Evolutionary conservation across 768 basidiomycete species (phyloP), one percentile per base, ranked within the genome.

Genomic region (Lanmaoa rubissima): DNA sequence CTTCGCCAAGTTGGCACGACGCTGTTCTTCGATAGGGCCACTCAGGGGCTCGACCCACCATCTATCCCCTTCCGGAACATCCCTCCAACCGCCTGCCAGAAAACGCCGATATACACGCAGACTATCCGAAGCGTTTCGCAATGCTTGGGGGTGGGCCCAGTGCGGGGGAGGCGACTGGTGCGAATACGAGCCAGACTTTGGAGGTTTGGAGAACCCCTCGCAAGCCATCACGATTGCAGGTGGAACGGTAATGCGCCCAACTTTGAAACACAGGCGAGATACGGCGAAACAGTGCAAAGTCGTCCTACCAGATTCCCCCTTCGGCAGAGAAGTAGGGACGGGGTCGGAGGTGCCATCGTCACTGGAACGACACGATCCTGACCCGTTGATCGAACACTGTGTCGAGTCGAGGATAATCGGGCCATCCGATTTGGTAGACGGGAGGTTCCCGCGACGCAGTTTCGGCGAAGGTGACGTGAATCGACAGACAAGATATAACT

Each of bases 221-320:
- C 73, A 57, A 2, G 82, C 84, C 44, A 87, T 65, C 14, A 81
- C 81, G 56, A 90, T 62, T 8, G 77, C 75, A 36, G 88, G 88
- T 2, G 88, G 87, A 48, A 90, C 79, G 13, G 87, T 89, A 58
- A 89, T 84, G 2, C 87, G 79, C 1, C 84, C 85, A 26, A 82
- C 66, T 67, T 90, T 90, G 78, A 83, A 87, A 66, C 86, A 87
- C 19, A 81, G 54, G 55, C 81, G 83, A 32, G 82, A 83, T 58
- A 90, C 70, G 53, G 78, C 73, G 58, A 88, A 66, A 60, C 85
- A 85, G 69, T 88, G 80, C 2, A 86, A 65, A 14, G 70, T 74
- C 5, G 78, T 78, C 46, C 81, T 82, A 59, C 84, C 82, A 1
- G 39, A 4, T 16, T 34, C 28, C 9, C 26, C 28, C 10, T 41